Evolutionary conservation across 352 stramenopile species (phyloP).

Genomic region (Thalassiosira livingstoniorum): DNA sequence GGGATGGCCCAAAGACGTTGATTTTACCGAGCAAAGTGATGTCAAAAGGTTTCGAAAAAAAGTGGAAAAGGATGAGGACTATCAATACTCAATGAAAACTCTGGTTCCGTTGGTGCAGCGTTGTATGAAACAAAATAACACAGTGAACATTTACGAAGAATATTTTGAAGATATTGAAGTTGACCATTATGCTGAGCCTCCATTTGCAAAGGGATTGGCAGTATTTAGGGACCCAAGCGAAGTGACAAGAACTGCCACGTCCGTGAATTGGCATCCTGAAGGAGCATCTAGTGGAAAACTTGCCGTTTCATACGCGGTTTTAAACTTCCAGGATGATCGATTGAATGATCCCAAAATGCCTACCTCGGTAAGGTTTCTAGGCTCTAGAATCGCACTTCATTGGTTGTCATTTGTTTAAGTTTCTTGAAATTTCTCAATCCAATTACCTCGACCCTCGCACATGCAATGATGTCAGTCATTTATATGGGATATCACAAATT

Average conservation of each 20-base stretch:
- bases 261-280: constrained; percentile 97
- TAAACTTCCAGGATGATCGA: constrained; percentile 95
- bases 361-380: constrained; percentile 65
- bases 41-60: constrained; percentile 97
- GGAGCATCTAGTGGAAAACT: constrained; percentile 89
- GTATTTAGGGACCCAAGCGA: constrained; percentile 96
- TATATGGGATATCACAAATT: constrained; percentile 97
- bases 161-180: constrained; percentile 91
- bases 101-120: constrained; percentile 92
- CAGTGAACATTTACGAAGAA: constrained; percentile 97
- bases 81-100: constrained; percentile 93
- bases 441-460: neutral
- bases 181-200: constrained; percentile 92
- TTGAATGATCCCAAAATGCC: constrained; percentile 88
- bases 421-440: neutral
- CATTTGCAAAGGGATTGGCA: constrained; percentile 94
- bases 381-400: too few species aligned
- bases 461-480: constrained; percentile 78
- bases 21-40: constrained; percentile 95
- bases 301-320: constrained; percentile 95
- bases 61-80: constrained; percentile 97
- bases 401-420: too few species aligned
- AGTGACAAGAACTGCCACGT: constrained; percentile 93
- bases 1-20: constrained; percentile 97
- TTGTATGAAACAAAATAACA: constrained; percentile 98